These are phyloP conservation scores for Scheffersomyces segobiensis DNA, from an alignment of 1,139 yeast species.

Conservation along the genomic window DNA sequence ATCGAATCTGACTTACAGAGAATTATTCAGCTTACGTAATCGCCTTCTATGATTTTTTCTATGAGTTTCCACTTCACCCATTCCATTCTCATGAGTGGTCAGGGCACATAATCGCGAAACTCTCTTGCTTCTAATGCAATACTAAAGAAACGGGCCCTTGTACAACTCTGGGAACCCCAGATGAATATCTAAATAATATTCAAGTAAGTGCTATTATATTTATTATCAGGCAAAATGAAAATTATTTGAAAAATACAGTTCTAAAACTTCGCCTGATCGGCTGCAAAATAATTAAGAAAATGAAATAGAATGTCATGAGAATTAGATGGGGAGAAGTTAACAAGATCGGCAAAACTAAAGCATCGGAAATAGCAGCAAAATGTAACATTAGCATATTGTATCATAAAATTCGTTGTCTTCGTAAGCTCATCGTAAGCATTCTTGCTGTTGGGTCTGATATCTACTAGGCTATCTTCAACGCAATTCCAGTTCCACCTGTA, in stretches of 20 bases:
- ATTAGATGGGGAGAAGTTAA: not conserved
- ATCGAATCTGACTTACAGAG: not conserved
- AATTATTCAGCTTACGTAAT: not conserved
- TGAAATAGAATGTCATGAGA: not conserved
- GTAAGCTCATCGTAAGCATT: not conserved
- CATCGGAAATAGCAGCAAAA: not conserved
- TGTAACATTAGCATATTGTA: not conserved
- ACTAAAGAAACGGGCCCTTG: too few relatives aligned
- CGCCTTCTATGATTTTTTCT: not conserved
- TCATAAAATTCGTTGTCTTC: not conserved
- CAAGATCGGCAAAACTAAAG: not conserved
- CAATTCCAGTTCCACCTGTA: slow-evolving; percentile 28
- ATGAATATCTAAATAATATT: not conserved
- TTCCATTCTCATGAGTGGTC: not conserved
- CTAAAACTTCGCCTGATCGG: not conserved
- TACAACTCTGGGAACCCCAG: not conserved
- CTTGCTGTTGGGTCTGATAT: slow-evolving; percentile 1
- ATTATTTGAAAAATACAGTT: not conserved
- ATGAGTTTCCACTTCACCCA: not conserved
- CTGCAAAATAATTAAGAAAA: not conserved
- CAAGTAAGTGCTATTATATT: not conserved
- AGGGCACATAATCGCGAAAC: not conserved
- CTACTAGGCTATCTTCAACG: slow-evolving; percentile 14
- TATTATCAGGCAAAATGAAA: not conserved
- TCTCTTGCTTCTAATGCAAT: not conserved